phyloP scores from a whole-genome alignment of 176 grass and related monocot species.

The Oryza meridionalis region DNA sequence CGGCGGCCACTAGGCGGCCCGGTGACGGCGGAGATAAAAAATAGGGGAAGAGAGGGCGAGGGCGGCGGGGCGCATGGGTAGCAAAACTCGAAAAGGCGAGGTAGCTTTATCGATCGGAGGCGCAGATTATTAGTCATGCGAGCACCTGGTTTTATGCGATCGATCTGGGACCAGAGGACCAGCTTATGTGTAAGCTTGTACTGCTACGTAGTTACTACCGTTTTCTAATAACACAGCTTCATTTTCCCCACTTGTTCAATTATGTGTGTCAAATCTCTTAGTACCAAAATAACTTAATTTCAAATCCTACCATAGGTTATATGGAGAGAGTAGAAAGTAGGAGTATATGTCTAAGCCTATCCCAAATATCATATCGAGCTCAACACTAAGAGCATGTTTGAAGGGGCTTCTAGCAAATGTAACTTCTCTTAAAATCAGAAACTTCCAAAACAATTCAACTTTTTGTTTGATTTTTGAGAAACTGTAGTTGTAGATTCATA shows the following conservation, averaged over 20 bases:
- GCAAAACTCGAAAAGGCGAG: constrained; percentile 10
- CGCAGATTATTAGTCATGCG: not conserved
- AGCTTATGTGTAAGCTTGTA: constrained; percentile 14
- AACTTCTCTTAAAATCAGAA: no score
- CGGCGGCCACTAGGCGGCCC: no score
- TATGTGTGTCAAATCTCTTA: not conserved
- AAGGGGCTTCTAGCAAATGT: no score
- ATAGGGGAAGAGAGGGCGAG: not conserved
- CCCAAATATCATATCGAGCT: no score
- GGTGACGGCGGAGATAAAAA: not conserved
- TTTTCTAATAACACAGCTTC: constrained; percentile 21
- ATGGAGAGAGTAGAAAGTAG: no score
- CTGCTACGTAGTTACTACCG: not conserved
- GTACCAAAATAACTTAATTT: no score
- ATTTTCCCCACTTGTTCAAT: not conserved
- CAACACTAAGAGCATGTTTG: no score
- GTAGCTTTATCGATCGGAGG: constrained; percentile 47
- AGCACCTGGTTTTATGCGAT: constrained; percentile 32
- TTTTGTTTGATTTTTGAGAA: no score
- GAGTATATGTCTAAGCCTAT: no score
- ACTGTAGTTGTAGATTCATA: no score
- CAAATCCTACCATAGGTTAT: no score
- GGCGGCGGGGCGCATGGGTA: not conserved
- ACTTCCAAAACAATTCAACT: no score
- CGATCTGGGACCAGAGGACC: constrained; percentile 16